Base-by-base conservation (phyloP, 2,329 filamentous ascomycete genomes). In the Byssochlamys sp. region DNA sequence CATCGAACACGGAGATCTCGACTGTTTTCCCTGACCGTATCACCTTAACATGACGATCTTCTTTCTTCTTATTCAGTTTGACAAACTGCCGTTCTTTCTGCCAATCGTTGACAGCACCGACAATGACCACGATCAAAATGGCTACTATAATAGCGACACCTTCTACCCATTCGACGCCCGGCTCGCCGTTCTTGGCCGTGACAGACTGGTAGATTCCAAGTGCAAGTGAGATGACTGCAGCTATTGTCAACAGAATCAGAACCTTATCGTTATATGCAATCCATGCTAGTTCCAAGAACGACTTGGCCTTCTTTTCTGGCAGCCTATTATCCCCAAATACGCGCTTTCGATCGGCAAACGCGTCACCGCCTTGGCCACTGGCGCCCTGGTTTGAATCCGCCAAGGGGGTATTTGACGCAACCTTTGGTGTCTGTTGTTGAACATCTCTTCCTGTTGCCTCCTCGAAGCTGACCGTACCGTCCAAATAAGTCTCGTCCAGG, bases 201-300 rank as follows among this genome's bases (percentile, higher is more conserved):
- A 87, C 79, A 1, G 86, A 85, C 66, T 91, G 85, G 65, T 90
- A 90, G 1, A 91, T 81, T 52, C 88, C 88, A 48, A 91, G 81
- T 0, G 84, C 85, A 27, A 91, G 77, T 1, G 88, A 90, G 35
- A 91, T 84, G n/a, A 82, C 77, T 1, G 88, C 88, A 6, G 88
- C 87, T 24, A 85, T 78, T 0, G 86, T 87, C 58, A 90, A 77
- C 3, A 90, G 74, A 56, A 90, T 87, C 55, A 90, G 76, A 10
- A 91, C 84, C 66, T 91, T 91, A 72, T 91, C 88, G 67, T 91
- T 90, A 73, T 89, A 90, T 1, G 88, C 87, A 65, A 90, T 87
- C 88, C 88, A 91, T 61, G 85, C 85, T 14, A 91, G 74, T 66
- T 85, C 78, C 59, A 87, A 77, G 55, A 91, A 84, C 45, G 78